Conservation (phyloP, 192 early-diverging fungal genomes). For the Gamsiella multidivaricata region DNA sequence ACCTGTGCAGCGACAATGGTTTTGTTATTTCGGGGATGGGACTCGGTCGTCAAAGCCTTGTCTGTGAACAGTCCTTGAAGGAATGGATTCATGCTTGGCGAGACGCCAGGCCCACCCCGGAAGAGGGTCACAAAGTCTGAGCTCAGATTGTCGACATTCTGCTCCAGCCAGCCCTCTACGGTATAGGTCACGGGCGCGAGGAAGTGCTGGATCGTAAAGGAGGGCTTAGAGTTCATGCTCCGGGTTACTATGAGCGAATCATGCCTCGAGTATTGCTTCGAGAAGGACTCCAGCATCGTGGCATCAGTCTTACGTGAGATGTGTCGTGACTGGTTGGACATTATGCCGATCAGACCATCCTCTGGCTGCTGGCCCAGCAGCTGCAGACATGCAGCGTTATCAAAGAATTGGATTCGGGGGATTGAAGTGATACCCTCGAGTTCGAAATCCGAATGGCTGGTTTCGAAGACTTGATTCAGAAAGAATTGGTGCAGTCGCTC, state of each 20-base stretch:
- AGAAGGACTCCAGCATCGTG: slow-evolving; percentile 65
- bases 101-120: slow-evolving; percentile 74
- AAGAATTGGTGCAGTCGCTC: slow-evolving; percentile 87
- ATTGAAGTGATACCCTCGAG: slow-evolving; percentile 68
- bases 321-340: slow-evolving; percentile 76
- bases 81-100: slow-evolving; percentile 77
- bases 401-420: slow-evolving; percentile 65
- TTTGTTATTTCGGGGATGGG: slow-evolving; percentile 83
- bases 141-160: slow-evolving; percentile 82
- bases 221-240: slow-evolving; percentile 55
- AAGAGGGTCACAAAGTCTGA: slow-evolving; percentile 89
- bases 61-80: slow-evolving; percentile 81
- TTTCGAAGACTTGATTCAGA: slow-evolving; percentile 78
- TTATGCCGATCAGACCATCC: slow-evolving; percentile 79
- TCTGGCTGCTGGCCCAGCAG: slow-evolving; percentile 70
- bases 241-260: slow-evolving; percentile 58
- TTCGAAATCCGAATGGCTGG: slow-evolving; percentile 67
- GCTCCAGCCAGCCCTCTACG: slow-evolving; percentile 74
- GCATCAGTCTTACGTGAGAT: slow-evolving; percentile 56
- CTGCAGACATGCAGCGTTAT: slow-evolving; percentile 75
- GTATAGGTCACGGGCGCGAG: slow-evolving; percentile 75
- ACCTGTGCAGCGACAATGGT: slow-evolving; percentile 83
- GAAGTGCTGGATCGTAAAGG: slow-evolving; percentile 88
- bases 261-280: slow-evolving; percentile 62
- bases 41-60: slow-evolving; percentile 76